Evolutionary conservation across 139 green algal genomes (phyloP).

Genomic region (Deuterostichococcus epilithicus): DNA sequence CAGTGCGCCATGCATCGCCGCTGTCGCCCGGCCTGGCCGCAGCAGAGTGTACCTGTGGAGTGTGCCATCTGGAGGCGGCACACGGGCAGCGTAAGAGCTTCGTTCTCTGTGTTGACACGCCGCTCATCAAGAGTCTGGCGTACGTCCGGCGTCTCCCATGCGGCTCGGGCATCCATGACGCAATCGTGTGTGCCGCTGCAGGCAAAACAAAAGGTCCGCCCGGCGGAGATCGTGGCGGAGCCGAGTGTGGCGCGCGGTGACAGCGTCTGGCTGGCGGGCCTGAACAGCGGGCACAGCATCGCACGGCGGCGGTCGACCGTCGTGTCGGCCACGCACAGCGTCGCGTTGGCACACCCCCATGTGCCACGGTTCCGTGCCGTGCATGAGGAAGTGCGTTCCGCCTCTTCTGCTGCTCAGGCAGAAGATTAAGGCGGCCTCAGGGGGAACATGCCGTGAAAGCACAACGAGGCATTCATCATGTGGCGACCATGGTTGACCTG

Average conservation of each 20-base stretch:
- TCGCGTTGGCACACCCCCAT: slow-evolving; percentile 58
- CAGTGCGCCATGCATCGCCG: no score
- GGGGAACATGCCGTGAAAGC: not conserved
- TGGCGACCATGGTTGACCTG: no score
- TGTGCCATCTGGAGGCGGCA: no score
- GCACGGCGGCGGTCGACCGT: slow-evolving; percentile 69
- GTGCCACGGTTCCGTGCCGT: slow-evolving; percentile 73
- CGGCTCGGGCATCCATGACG: no score
- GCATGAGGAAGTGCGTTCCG: slow-evolving; percentile 70
- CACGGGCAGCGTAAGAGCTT: no score
- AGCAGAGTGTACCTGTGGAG: no score
- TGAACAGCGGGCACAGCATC: slow-evolving; percentile 63
- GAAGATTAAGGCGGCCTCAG: not conserved
- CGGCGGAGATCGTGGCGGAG: slow-evolving; percentile 22
- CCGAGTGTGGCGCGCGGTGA: slow-evolving; percentile 47
- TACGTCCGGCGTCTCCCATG: no score
- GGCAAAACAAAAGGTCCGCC: slow-evolving; percentile 40
- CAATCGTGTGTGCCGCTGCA: not conserved
- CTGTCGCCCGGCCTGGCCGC: no score
- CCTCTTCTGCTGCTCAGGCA: not conserved
- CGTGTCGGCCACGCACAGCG: slow-evolving; percentile 57
- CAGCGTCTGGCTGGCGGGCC: slow-evolving; percentile 58
- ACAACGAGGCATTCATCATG: no score
- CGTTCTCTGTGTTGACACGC: no score
- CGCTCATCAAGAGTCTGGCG: no score